phyloP scores from a whole-genome alignment of 177 flowering plant species.

The Telopea speciosissima region DNA sequence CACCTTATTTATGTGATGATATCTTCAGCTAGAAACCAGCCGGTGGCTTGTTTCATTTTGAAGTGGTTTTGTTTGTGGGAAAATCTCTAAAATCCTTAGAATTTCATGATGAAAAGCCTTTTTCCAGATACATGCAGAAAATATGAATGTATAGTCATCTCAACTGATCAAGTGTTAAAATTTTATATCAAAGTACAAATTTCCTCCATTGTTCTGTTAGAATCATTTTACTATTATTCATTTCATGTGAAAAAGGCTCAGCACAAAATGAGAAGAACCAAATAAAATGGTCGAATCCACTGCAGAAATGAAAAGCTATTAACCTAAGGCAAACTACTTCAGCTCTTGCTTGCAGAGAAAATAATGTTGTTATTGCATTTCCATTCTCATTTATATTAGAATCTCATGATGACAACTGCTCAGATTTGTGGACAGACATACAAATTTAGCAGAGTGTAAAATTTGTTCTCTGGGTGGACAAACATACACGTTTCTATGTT shows the following conservation, averaged over 20 bases:
- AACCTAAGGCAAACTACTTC: neutral
- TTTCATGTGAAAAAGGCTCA: neutral
- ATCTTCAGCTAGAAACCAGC: constrained; percentile 14
- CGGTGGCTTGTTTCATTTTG: constrained; percentile 5
- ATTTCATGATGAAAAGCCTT: neutral
- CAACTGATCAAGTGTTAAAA: neutral
- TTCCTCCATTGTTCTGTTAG: neutral
- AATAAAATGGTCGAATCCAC: neutral
- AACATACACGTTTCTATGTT: no score
- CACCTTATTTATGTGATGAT: constrained; percentile 24
- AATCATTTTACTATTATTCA: neutral
- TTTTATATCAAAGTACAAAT: neutral
- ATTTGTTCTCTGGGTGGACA: neutral
- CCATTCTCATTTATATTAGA: neutral
- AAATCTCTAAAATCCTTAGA: neutral
- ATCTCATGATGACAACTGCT: neutral
- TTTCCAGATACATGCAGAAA: neutral
- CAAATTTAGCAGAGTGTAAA: neutral
- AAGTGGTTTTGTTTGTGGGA: constrained; percentile 12
- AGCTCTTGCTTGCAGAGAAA: neutral
- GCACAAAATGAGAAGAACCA: neutral
- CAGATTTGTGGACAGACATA: neutral
- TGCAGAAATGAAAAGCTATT: neutral
- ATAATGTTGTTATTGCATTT: neutral
- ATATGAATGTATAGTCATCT: neutral